These are phyloP conservation scores for Ormosia emarginata DNA, from an alignment of 306 rosid genomes.

Conservation along the genomic window DNA sequence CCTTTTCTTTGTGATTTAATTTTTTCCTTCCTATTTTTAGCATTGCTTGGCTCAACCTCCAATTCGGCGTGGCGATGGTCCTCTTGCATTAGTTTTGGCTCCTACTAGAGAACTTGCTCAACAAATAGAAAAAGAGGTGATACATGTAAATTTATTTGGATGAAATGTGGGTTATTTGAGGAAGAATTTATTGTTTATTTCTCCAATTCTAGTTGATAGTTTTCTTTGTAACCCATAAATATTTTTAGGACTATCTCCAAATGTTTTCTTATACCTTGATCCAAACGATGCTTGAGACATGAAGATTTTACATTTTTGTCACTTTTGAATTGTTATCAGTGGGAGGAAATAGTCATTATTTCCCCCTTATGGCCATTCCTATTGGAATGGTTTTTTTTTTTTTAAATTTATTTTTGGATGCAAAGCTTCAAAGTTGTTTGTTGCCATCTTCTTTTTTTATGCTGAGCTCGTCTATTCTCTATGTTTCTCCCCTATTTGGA, in stretches of 20 bases:
- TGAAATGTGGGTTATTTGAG: neutral
- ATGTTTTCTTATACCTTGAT: neutral
- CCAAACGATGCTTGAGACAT: neutral
- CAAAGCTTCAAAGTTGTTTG: neutral
- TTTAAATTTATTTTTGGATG: neutral
- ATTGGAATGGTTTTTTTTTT: neutral
- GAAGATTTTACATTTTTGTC: neutral
- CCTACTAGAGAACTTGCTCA: constrained; percentile 96
- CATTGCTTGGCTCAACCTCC: constrained; percentile 83
- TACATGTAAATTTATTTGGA: neutral
- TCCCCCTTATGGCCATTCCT: neutral
- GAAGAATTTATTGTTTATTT: constrained; percentile 1
- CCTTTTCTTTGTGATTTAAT: neutral
- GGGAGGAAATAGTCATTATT: neutral
- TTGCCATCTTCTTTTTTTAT: constrained; percentile 1
- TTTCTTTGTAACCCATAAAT: neutral
- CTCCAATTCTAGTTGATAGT: neutral
- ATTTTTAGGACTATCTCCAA: neutral
- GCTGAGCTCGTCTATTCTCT: neutral
- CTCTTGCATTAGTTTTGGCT: constrained; percentile 78
- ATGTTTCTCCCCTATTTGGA: neutral
- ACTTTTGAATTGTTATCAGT: neutral
- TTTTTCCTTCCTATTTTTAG: constrained; percentile 36
- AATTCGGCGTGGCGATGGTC: constrained; percentile 71
- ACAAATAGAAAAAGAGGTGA: constrained; percentile 88